Conservation (phyloP, 2,329 filamentous ascomycete genomes). For the Xylaria polymorpha region DNA sequence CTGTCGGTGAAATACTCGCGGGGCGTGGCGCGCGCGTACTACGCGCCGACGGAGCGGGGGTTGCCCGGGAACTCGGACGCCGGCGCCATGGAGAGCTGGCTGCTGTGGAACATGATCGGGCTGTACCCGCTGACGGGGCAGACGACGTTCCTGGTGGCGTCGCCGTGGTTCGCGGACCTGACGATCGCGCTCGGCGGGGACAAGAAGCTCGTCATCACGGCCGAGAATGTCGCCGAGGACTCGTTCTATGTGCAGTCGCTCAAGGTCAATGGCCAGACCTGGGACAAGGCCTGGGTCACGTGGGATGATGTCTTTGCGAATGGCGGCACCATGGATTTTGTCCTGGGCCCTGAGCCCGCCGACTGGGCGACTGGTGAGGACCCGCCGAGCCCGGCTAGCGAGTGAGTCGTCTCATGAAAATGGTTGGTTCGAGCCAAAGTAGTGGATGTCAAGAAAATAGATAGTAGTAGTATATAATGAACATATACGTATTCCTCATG, state of each 20-base stretch:
- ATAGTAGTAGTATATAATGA: neutral
- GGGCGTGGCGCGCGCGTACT: slow-evolving; percentile 68
- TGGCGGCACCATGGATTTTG: slow-evolving; percentile 72
- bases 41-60: slow-evolving; percentile 64
- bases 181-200: slow-evolving; percentile 65
- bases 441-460: neutral
- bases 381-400: slow-evolving; percentile 68
- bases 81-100: slow-evolving; percentile 78
- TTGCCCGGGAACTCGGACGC: slow-evolving; percentile 78
- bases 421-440: neutral
- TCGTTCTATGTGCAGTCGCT: slow-evolving; percentile 73
- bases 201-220: slow-evolving; percentile 66
- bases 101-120: slow-evolving; percentile 76
- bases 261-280: slow-evolving; percentile 70
- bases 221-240: slow-evolving; percentile 61
- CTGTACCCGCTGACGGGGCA: slow-evolving; percentile 76
- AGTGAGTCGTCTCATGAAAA: slow-evolving; percentile 8
- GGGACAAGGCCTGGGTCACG: slow-evolving; percentile 72
- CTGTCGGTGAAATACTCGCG: slow-evolving; percentile 69
- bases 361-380: slow-evolving; percentile 69
- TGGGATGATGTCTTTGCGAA: slow-evolving; percentile 74
- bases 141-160: slow-evolving; percentile 73
- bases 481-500: neutral
- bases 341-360: slow-evolving; percentile 64
- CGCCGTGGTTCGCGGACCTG: slow-evolving; percentile 71